Percentiles rank a stretch among this genome's conserved stretches.
phyloP scores from a whole-genome alignment of 148 eudicot genomes.

The Tetragonia tetragonoides region DNA sequence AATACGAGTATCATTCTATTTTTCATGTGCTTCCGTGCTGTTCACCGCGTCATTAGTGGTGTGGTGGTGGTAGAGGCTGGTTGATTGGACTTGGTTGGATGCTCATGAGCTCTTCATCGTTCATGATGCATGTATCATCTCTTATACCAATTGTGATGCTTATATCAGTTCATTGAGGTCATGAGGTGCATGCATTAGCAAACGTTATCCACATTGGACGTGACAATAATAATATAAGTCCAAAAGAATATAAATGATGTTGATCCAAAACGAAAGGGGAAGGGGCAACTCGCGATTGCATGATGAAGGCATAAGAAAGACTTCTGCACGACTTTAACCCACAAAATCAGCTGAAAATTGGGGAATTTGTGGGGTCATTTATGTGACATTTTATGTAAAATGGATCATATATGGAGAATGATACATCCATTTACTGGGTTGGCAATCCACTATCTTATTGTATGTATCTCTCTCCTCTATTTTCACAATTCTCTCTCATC shows the following conservation, averaged over 20 bases:
- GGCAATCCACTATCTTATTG: no score
- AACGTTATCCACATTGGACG: neutral
- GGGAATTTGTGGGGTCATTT: neutral
- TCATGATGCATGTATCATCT: no score
- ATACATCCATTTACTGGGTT: no score
- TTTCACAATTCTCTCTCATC: no score
- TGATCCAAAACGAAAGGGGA: slow-evolving; percentile 13
- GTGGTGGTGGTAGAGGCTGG: no score
- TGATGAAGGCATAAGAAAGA: slow-evolving; percentile 8
- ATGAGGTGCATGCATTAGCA: neutral
- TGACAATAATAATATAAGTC: neutral
- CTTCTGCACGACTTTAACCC: slow-evolving; percentile 28
- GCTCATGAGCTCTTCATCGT: no score
- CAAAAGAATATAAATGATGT: neutral
- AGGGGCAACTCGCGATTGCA: slow-evolving; percentile 4
- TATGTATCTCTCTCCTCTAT: no score
- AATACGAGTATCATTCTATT: no score
- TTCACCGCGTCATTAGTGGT: no score
- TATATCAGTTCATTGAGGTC: neutral
- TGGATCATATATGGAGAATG: neutral
- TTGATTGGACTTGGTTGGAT: no score
- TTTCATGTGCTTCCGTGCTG: no score
- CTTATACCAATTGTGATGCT: neutral
- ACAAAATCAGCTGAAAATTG: slow-evolving; percentile 17
- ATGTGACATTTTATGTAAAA: neutral